A percentile compares a stretch with the other conserved stretches of the same genome.
Conservation (phyloP, 768 basidiomycete genomes). For the Tephrocybe sp. region DNA sequence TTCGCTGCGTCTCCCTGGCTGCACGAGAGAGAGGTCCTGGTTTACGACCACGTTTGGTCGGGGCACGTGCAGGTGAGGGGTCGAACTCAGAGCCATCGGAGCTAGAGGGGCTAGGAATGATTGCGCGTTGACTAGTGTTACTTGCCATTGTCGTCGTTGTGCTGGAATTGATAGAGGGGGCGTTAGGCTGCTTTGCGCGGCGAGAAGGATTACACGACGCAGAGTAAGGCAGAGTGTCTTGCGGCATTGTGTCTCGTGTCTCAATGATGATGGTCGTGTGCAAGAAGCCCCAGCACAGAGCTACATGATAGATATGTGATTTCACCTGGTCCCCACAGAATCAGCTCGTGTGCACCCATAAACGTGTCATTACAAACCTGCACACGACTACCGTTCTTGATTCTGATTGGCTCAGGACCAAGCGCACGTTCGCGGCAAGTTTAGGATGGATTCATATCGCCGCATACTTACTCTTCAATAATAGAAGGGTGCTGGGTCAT, state of each 20-base stretch:
- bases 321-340: neutral
- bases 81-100: neutral
- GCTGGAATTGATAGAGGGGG: no score
- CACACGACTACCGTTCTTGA: constrained; percentile 29
- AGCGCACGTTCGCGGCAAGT: constrained; percentile 29
- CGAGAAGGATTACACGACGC: constrained; percentile 38
- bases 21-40: constrained; percentile 71
- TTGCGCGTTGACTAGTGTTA: constrained; percentile 1
- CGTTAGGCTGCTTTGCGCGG: constrained; percentile 32
- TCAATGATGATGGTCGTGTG: neutral
- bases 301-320: neutral
- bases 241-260: neutral
- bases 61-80: constrained; percentile 14
- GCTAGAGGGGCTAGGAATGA: constrained; percentile 13
- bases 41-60: constrained; percentile 68
- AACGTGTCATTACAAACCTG: constrained; percentile 25
- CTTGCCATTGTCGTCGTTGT: no score
- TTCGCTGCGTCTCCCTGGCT: constrained; percentile 83
- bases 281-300: neutral
- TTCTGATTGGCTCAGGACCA: constrained; percentile 26
- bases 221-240: constrained; percentile 20
- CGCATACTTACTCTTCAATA: neutral
- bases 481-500: neutral
- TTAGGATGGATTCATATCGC: neutral
- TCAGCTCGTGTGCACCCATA: constrained; percentile 30